A percentile compares a stretch with the other conserved stretches of the same genome.
phyloP scores from a whole-genome alignment of 176 grass and related monocot genomes.

The Juncus inflexus region DNA sequence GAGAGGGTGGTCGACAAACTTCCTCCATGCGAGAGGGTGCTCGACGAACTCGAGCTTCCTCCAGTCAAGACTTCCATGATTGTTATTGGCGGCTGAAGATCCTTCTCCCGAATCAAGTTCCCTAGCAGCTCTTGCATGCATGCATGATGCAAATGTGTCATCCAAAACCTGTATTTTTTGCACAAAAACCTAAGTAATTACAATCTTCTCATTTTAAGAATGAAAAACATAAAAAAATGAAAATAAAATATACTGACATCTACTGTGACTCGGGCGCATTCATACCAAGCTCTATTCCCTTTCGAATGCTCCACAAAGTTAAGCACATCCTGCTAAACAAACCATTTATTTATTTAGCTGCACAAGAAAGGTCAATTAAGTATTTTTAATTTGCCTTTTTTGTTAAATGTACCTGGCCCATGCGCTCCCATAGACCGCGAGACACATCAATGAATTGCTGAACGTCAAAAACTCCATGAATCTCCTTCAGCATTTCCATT shows the following conservation, averaged over 20 bases:
- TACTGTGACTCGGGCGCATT: slow-evolving; percentile 72
- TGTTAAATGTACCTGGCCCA: slow-evolving; percentile 70
- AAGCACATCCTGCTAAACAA: slow-evolving; percentile 61
- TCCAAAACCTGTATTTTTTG: slow-evolving; percentile 58
- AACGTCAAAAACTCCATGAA: slow-evolving; percentile 69
- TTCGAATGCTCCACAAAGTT: slow-evolving; percentile 85
- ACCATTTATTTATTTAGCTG: slow-evolving; percentile 19
- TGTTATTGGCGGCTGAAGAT: slow-evolving; percentile 74
- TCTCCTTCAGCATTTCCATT: slow-evolving; percentile 64
- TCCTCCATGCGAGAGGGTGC: no score
- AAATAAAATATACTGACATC: slow-evolving; percentile 36
- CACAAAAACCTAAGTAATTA: no score
- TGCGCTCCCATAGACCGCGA: slow-evolving; percentile 87
- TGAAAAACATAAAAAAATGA: neutral
- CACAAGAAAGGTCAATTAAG: no score
- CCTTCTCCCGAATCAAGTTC: slow-evolving; percentile 65
- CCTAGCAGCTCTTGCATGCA: slow-evolving; percentile 85
- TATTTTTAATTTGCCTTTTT: neutral
- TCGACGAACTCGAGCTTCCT: no score
- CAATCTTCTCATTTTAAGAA: no score
- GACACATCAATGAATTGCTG: slow-evolving; percentile 81
- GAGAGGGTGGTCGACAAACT: no score
- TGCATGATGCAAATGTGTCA: slow-evolving; percentile 86
- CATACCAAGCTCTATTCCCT: slow-evolving; percentile 92
- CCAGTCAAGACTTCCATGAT: slow-evolving; percentile 66